Evolutionary conservation across 2,329 filamentous ascomycete species (phyloP).

Genomic region (Claviceps monticola): DNA sequence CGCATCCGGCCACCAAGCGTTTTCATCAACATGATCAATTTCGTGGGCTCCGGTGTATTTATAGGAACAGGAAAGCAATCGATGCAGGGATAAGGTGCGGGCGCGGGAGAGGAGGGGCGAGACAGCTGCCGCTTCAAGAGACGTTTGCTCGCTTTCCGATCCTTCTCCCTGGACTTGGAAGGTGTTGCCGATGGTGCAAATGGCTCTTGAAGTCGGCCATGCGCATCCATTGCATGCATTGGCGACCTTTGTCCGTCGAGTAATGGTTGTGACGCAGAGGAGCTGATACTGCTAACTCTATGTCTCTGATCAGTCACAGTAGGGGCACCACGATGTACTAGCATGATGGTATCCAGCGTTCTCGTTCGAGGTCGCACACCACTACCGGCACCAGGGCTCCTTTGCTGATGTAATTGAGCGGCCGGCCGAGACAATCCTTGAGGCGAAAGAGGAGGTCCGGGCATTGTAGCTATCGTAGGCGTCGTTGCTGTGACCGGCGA

Average conservation of each 20-base stretch:
- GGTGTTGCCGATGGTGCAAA: slow-evolving; percentile 10
- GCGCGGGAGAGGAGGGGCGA: slow-evolving; percentile 43
- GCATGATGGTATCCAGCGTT: slow-evolving; percentile 42
- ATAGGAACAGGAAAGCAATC: slow-evolving; percentile 47
- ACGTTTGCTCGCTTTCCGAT: slow-evolving; percentile 36
- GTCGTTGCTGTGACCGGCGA: slow-evolving; percentile 8
- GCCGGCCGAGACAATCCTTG: slow-evolving; percentile 1
- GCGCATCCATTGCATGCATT: slow-evolving; percentile 27
- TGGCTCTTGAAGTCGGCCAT: slow-evolving; percentile 21
- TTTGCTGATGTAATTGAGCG: slow-evolving; percentile 14
- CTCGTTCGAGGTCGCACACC: slow-evolving; percentile 39
- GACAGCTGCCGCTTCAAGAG: slow-evolving; percentile 41
- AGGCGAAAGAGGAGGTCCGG: neutral
- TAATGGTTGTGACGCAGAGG: slow-evolving; percentile 39
- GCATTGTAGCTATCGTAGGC: neutral
- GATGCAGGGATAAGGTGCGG: slow-evolving; percentile 40
- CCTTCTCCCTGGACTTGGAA: slow-evolving; percentile 9
- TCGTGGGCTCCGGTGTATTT: slow-evolving; percentile 54
- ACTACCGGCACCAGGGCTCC: slow-evolving; percentile 18
- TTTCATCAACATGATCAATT: slow-evolving; percentile 63
- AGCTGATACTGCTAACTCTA: slow-evolving; percentile 58
- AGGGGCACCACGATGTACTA: slow-evolving; percentile 28
- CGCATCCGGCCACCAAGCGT: slow-evolving; percentile 66
- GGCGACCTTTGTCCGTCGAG: slow-evolving; percentile 33
- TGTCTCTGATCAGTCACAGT: slow-evolving; percentile 39